These are phyloP conservation scores for Russula sp. DNA, from an alignment of 768 basidiomycete genomes.

Conservation along the genomic window DNA sequence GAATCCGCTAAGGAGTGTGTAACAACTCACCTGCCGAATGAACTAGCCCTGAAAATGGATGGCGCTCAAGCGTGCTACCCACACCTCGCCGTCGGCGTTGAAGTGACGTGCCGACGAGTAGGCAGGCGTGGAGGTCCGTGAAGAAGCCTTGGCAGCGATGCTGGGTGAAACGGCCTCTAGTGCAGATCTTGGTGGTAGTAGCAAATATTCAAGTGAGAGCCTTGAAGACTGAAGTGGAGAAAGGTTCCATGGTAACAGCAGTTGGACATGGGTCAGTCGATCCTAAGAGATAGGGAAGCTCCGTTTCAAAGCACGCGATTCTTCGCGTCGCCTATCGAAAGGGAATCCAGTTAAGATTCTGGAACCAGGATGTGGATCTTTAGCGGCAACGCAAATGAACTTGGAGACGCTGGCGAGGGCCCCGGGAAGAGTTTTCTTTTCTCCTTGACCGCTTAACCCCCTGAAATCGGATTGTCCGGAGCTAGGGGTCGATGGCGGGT, in stretches of 20 bases:
- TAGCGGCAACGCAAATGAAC: too few relatives aligned
- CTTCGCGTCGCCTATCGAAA: too few relatives aligned
- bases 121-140: constrained; percentile 75
- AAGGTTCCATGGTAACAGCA: constrained; percentile 6
- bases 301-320: constrained; percentile 62
- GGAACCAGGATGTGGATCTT: too few relatives aligned
- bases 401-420: too few relatives aligned
- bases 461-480: constrained; percentile 70
- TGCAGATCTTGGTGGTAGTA: constrained; percentile 88
- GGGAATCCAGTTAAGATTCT: constrained; percentile 56
- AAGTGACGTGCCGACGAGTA: constrained; percentile 71
- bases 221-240: constrained; percentile 7
- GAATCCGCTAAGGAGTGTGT: too few relatives aligned
- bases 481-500: too few relatives aligned
- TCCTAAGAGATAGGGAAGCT: constrained; percentile 9
- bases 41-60: constrained; percentile 91
- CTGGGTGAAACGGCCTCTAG: constrained; percentile 74
- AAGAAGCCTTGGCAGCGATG: constrained; percentile 76
- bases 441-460: constrained; percentile 70
- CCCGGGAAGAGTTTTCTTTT: constrained; percentile 49
- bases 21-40: constrained; percentile 42
- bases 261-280: constrained; percentile 8
- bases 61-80: constrained; percentile 84
- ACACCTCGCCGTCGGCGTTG: constrained; percentile 74
- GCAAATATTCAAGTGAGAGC: constrained; percentile 65